Evolutionary conservation across 129 eudicot species (phyloP), one percentile per base, ranked within the genome.

Genomic region (Escallonia herrerae): DNA sequence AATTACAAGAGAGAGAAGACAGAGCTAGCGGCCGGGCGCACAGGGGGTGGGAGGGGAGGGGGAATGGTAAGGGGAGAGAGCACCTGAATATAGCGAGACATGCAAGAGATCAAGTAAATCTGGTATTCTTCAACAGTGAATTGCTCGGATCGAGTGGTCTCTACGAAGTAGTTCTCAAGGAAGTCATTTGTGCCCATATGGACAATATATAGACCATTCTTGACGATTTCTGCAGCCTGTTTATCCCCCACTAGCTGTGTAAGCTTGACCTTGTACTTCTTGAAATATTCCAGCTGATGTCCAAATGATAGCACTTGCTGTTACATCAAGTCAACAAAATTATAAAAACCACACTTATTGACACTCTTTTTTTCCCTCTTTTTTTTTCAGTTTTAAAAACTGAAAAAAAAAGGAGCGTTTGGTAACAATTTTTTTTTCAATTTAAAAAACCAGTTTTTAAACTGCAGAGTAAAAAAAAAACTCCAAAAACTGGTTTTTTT

Each of bases 181-280:
- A 86, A 83, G 79, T 86, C 95, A 66, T 86, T 83, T 9, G 86
- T 80, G 9, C 95, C 89, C 78, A 80, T 80, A 66, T 86, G 80
- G 44, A 86, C 44, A 6, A 83, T 40, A 60, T 40, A 75, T 6
- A 80, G n/a, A 12, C 89, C 86, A 60, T 83, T 78, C 37, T 43
- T 47, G 6, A 83, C 66, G 11, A 68, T 75, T 37, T 63, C 66
- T 39, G 57, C 70, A 43, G 81, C 79, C 46, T 49, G n/a, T 43
- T 43, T 33, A 58, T 52, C 53, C 66, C 95, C 95, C 54, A 78
- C 77, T 53, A 77, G 54, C 61, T 42, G 58, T 41, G 61, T 62
- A 10, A 86, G 9, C 43, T 82, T 81, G 65, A 64, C 53, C 74
- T 74, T 80, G 48, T 86, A 82, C 60, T 79, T 79, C 71, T 49